Percentiles rank a stretch among this genome's conserved stretches.
Evolutionary conservation across 164 flowering plant genomes (phyloP).

Genomic region (Annona cherimola): DNA sequence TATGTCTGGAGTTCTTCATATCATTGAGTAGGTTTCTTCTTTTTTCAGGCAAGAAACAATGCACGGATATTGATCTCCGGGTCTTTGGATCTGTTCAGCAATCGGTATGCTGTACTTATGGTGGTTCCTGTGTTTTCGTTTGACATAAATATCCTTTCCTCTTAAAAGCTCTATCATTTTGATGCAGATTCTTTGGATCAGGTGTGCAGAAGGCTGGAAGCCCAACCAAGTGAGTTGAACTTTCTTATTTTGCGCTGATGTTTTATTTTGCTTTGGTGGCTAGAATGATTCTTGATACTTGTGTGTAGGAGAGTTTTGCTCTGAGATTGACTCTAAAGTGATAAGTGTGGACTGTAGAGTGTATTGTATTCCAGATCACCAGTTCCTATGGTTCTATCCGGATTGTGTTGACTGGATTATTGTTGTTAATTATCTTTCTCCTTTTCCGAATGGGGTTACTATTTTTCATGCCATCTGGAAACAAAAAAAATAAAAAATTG

Average conservation of each 20-base stretch:
- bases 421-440: neutral
- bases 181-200: conserved; percentile 61
- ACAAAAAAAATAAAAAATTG: too few species aligned
- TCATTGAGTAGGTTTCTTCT: neutral
- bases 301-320: neutral
- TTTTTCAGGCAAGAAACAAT: conserved; percentile 89
- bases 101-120: conserved; percentile 42
- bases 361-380: neutral
- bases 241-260: neutral
- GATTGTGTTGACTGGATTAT: neutral
- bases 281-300: neutral
- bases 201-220: conserved; percentile 80
- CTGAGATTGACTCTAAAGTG: neutral
- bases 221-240: conserved; percentile 49
- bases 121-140: neutral
- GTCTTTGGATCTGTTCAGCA: conserved; percentile 73
- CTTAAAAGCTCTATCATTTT: conserved; percentile 7
- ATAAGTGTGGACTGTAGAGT: too few species aligned
- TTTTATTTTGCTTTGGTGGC: neutral
- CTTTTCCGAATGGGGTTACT: too few species aligned
- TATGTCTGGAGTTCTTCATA: neutral
- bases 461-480: too few species aligned
- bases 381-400: neutral
- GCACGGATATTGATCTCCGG: conserved; percentile 88
- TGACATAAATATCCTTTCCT: neutral